These are phyloP conservation scores for Capsella bursapastoris DNA, from an alignment of 345 rosid genomes.

Conservation along the genomic window DNA sequence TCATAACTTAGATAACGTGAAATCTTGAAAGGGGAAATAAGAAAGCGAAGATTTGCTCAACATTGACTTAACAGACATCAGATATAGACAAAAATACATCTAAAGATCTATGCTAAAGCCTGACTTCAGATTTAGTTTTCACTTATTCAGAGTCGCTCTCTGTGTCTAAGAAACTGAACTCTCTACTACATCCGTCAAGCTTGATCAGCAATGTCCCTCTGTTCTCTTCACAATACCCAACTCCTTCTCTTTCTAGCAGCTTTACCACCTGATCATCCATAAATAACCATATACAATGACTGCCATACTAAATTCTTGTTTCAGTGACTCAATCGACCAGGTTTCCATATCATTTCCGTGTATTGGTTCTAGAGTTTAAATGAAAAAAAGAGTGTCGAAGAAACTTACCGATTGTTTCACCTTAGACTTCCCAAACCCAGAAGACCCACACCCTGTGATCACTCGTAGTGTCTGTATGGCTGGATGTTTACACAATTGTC, in stretches of 20 bases:
- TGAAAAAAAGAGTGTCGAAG: neutral
- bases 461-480: slow-evolving; percentile 86
- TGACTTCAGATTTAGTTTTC: slow-evolving; percentile 13
- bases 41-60: neutral
- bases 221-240: slow-evolving; percentile 78
- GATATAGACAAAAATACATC: slow-evolving; percentile 27
- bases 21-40: neutral
- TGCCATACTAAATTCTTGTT: neutral
- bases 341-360: neutral
- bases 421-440: slow-evolving; percentile 83
- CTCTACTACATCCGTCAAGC: slow-evolving; percentile 57
- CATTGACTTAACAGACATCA: slow-evolving; percentile 13
- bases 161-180: slow-evolving; percentile 71
- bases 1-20: slow-evolving; percentile 1
- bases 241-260: slow-evolving; percentile 67
- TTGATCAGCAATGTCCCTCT: slow-evolving; percentile 72
- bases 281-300: slow-evolving; percentile 16
- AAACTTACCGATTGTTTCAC: slow-evolving; percentile 81
- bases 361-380: neutral
- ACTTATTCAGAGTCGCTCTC: slow-evolving; percentile 62
- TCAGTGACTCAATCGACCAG: neutral
- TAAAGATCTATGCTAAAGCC: slow-evolving; percentile 30
- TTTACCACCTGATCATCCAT: slow-evolving; percentile 58
- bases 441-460: slow-evolving; percentile 89
- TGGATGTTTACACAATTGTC: slow-evolving; percentile 44